Base-by-base conservation (phyloP, 2,329 filamentous ascomycete species). In the Venturia asperata region DNA sequence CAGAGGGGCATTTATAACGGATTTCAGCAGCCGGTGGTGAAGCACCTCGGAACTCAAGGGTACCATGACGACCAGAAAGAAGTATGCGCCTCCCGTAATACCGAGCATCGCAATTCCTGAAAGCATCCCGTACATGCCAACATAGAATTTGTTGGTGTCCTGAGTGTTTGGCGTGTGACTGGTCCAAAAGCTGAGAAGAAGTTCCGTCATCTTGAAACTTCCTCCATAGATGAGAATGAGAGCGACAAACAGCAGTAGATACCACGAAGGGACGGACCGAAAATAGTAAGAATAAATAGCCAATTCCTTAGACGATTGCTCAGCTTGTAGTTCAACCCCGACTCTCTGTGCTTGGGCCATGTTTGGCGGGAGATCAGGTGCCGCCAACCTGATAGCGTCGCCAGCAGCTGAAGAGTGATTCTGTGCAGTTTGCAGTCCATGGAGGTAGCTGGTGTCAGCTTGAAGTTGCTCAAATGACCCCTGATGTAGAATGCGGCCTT, bases 261-360 rank as follows among this genome's bases (percentile, higher is more conserved):
- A 11, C 5, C 6, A 39, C 37, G 6, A 39, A 11, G 6, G 6
- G 5, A 39, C 11, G 6, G 37, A 6, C 37, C 37, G 61, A 10
- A 75, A 67, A 64, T 75, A 75, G 66, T 74, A 75, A 10, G 69
- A 64, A 63, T 75, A 75, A 64, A 75, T 72, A 15, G 72, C 69
- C 6, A 69, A 58, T 66, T 75, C 73, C n/a, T n/a, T n/a, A n/a
- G n/a, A n/a, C n/a, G n/a, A n/a, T n/a, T n/a, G n/a, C n/a, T n/a
- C n/a, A n/a, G n/a, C n/a, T n/a, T n/a, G n/a, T n/a, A n/a, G n/a
- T n/a, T n/a, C n/a, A n/a, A n/a, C n/a, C 19, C 74, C 72, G 63
- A 70, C 70, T 37, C 72, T 68, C 43, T 73, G 73, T 1, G 72
- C 69, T 42, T 74, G 70, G 19, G 71, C 72, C 37, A 39, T 39